Conservation (phyloP, 2,329 filamentous ascomycete genomes). For the Chalaropsis ovoidea region DNA sequence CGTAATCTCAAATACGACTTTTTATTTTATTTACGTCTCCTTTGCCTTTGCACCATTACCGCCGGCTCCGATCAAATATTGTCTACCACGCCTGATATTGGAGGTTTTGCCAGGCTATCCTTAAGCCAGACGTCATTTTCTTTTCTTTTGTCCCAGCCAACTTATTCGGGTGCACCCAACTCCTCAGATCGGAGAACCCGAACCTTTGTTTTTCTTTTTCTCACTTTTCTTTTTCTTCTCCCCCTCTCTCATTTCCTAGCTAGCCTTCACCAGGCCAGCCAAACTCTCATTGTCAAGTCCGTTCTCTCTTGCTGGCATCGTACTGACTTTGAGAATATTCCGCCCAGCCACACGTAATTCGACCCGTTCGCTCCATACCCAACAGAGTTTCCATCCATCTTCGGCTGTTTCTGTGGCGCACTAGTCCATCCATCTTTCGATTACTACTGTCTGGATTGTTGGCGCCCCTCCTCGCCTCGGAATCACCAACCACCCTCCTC, state of each 20-base stretch:
- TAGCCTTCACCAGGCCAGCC: neutral
- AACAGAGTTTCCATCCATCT: neutral
- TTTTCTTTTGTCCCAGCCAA: neutral
- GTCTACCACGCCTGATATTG: neutral
- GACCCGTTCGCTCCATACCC: neutral
- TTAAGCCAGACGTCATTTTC: neutral
- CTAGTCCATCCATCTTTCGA: neutral
- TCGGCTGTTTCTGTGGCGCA: neutral
- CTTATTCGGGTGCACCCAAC: neutral
- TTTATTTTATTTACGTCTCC: neutral
- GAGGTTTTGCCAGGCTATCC: neutral
- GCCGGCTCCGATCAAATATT: conserved; percentile 11
- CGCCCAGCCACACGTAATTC: neutral
- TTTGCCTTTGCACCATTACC: neutral
- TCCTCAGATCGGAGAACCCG: neutral
- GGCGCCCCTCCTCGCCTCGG: neutral
- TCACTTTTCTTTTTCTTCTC: neutral
- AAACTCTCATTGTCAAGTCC: neutral
- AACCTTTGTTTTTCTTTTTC: neutral
- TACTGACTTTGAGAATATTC: neutral
- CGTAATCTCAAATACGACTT: neutral
- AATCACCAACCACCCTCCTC: neutral
- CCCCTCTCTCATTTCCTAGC: neutral
- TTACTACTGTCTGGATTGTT: neutral
- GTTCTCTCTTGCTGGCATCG: neutral